Base-by-base conservation (phyloP, 225 moss, liverwort and hornwort genomes). In the Pseudoscleropodium purum region DNA sequence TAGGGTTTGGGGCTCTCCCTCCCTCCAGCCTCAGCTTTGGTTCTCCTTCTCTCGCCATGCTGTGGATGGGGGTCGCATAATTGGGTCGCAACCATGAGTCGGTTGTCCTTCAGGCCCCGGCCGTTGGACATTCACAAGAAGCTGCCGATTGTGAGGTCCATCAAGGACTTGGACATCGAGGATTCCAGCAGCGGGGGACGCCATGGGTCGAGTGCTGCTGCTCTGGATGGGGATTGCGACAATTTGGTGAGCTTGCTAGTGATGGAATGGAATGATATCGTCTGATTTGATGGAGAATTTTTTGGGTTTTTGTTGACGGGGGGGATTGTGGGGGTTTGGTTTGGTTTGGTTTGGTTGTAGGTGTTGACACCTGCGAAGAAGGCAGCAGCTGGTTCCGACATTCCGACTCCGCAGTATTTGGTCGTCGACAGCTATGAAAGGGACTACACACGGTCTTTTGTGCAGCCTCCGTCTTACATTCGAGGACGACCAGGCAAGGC, bases 71-170 rank as follows among this genome's bases (percentile, higher is more conserved):
- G 62, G 64, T 47, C n/a, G 81, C 43, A 3, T 87, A 47, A 49
- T 88, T 36, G 31, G 62, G 15, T n/a, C 84, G 87, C 94, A 94
- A 94, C 92, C 95, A 99, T 99, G 99, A 98, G 98, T 95, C 97
- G 99, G 95, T 94, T 97, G 97, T 97, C 99, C 90, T 99, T 99
- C 94, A 94, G 99, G 94, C 99, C 99, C 87, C 95, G 99, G 94
- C 99, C 99, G 89, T 94, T 99, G 93, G 99, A 99, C 93, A 99
- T 99, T 86, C 97, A 99, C 95, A 99, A 97, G 91, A 99, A 99
- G 94, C 96, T 99, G 78, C 99, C 99, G 79, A 99, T 99, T 91
- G 99, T 99, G 87, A 95, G 97, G 93, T 97, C 97, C 49, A 94
- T 99, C 67, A 99, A 97, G 90, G 99, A 99, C 91, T 94, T 99